These are phyloP conservation scores for Acacia acuminata DNA, from an alignment of 306 rosid species.

Conservation along the genomic window DNA sequence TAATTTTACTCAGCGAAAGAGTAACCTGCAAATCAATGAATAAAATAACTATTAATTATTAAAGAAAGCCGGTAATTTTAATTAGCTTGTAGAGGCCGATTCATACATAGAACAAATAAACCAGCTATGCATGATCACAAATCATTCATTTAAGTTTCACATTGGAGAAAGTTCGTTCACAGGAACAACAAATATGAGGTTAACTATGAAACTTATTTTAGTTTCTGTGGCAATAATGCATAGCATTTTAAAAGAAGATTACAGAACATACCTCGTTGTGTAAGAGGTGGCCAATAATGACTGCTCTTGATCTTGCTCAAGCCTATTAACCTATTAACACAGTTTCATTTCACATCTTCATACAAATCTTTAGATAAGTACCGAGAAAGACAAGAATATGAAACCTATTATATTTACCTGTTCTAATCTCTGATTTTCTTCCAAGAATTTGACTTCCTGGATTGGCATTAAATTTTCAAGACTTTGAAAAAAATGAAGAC, in stretches of 20 bases:
- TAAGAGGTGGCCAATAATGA: neutral
- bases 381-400: neutral
- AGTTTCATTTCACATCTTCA: neutral
- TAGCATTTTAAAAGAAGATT: neutral
- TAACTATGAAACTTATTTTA: neutral
- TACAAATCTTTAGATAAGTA: neutral
- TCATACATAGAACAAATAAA: too few relatives aligned
- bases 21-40: neutral
- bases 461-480: neutral
- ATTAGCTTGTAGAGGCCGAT: neutral
- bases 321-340: neutral
- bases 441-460: neutral
- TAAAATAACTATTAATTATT: too few relatives aligned
- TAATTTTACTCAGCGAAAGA: neutral
- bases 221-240: too few relatives aligned
- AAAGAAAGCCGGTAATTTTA: too few relatives aligned
- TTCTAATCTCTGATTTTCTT: neutral
- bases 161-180: neutral
- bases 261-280: neutral
- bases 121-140: neutral
- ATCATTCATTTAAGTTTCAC: neutral
- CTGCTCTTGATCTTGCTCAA: neutral
- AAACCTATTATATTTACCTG: neutral
- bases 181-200: neutral
- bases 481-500: neutral